Percentiles rank a stretch among this genome's conserved stretches.
phyloP scores from a whole-genome alignment of 305 asterid genomes.

The Ilex paraguariensis region DNA sequence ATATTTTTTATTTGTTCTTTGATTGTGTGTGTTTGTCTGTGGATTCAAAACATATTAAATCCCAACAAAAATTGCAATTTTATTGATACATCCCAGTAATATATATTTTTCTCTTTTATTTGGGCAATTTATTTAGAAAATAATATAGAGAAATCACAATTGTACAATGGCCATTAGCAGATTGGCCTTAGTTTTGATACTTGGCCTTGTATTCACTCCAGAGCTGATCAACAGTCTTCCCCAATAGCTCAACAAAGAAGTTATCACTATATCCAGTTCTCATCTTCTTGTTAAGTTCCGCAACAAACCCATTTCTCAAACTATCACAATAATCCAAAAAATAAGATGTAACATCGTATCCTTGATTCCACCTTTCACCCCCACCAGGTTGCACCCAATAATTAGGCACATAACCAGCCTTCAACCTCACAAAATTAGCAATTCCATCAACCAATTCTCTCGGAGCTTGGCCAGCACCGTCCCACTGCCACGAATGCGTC shows the following conservation, averaged over 20 bases:
- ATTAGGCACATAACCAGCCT: conserved; percentile 28
- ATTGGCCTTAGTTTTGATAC: too few relatives aligned
- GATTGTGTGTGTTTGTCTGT: too few relatives aligned
- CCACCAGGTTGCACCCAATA: conserved; percentile 46
- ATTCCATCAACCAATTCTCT: conserved; percentile 50
- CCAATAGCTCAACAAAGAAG: conserved; percentile 38
- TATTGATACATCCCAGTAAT: too few relatives aligned
- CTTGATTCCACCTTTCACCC: conserved; percentile 66
- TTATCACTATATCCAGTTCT: conserved; percentile 25
- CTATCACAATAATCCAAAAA: conserved; percentile 57
- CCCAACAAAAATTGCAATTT: too few relatives aligned
- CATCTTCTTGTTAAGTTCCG: conserved; percentile 45
- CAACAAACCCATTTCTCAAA: conserved; percentile 47
- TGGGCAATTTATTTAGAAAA: too few relatives aligned
- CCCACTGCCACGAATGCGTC: conserved; percentile 64
- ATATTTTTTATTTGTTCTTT: too few relatives aligned
- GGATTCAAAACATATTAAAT: too few relatives aligned
- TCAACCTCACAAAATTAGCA: conserved; percentile 59
- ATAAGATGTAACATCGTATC: conserved; percentile 59
- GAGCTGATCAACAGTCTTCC: conserved; percentile 40
- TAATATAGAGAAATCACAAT: too few relatives aligned
- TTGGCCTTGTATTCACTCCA: too few relatives aligned
- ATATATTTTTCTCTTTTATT: too few relatives aligned
- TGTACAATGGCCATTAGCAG: too few relatives aligned
- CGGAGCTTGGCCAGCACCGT: conserved; percentile 41